Base-by-base conservation (phyloP, 139 green algal genomes). In the Nannochloris sp. region DNA sequence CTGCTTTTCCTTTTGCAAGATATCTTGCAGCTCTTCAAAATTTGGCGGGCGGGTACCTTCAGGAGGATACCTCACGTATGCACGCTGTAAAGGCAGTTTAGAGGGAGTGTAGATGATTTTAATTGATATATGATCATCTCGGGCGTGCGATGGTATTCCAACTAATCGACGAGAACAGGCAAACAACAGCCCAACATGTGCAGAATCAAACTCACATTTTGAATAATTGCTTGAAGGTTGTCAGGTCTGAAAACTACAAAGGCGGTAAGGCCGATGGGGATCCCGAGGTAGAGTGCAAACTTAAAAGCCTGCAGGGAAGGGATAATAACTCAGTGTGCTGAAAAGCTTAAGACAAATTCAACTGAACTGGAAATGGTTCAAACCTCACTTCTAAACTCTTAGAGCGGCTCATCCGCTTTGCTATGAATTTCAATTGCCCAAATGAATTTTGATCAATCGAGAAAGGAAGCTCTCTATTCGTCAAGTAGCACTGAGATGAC, bases 231-330 rank as follows among this genome's bases (percentile, higher is more conserved):
- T 56, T 89, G 76, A 60, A 91, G 75, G 36, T 78, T 81, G 19
- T 74, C 69, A 13, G 81, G 73, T 6, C 78, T 67, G 6, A 74
- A 66, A 14, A 81, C 83, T 24, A 95, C 66, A 5, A 72, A 79
- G 44, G 77, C 85, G 7, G 80, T 85, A 38, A 93, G 80, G 0
- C 74, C 61, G 2, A 87, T 46, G 3, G 88, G 88, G 2, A 95
- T 68, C 15, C 63, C 51, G 2, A 95, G 3, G 61, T 90, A 95
- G 13, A 87, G 45, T 1, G 45, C 60, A 64, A 86, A 92, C 54
- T 92, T 92, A 61, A 88, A 87, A 2, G 73, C 75, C 86, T 95
- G 81, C 59, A 60, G 72, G 12, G 5, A 23, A 24, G 42, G 19
- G 42, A 19, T 27, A 19, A 19, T 27, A 19, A 19, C 42, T 27